Evolutionary conservation across 805 yeast species (phyloP).

Genomic region (Hanseniaspora clermontiae): DNA sequence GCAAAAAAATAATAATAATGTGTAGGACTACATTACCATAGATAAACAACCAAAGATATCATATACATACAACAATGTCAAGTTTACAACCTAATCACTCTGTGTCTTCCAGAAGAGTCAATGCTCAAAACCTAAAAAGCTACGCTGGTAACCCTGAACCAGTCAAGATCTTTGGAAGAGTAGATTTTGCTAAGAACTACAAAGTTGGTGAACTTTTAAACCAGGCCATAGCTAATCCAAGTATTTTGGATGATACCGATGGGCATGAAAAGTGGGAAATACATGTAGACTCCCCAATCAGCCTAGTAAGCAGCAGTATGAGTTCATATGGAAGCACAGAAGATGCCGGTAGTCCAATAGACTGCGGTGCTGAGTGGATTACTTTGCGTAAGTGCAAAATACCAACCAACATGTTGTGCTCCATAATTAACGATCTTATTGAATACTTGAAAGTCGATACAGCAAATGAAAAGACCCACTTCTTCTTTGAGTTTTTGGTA

Average conservation of each 20-base stretch:
- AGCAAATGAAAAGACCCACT: constrained; percentile 2
- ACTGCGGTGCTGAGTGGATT: constrained; percentile 11
- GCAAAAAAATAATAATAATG: no score
- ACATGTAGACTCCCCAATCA: constrained; percentile 8
- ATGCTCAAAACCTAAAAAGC: constrained; percentile 10
- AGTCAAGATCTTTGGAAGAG: constrained; percentile 11
- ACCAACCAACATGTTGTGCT: constrained; percentile 7
- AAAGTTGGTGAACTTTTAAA: constrained; percentile 7
- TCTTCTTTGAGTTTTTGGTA: constrained; percentile 12
- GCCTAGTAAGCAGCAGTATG: not conserved
- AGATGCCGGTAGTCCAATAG: not conserved
- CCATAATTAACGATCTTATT: constrained; percentile 1
- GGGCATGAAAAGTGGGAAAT: constrained; percentile 11
- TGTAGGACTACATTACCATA: no score
- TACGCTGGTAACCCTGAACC: constrained; percentile 12
- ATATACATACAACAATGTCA: not conserved
- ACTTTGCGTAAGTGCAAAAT: constrained; percentile 10
- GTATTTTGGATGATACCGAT: constrained; percentile 1
- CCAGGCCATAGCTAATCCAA: not conserved
- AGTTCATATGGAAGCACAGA: not conserved
- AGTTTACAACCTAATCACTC: constrained; percentile 6
- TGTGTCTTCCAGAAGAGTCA: constrained; percentile 13
- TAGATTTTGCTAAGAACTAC: constrained; percentile 9
- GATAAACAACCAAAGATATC: no score
- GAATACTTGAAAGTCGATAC: constrained; percentile 2